Base-by-base conservation (phyloP, 495 filamentous ascomycete genomes). In the Trichoderma parareesei region DNA sequence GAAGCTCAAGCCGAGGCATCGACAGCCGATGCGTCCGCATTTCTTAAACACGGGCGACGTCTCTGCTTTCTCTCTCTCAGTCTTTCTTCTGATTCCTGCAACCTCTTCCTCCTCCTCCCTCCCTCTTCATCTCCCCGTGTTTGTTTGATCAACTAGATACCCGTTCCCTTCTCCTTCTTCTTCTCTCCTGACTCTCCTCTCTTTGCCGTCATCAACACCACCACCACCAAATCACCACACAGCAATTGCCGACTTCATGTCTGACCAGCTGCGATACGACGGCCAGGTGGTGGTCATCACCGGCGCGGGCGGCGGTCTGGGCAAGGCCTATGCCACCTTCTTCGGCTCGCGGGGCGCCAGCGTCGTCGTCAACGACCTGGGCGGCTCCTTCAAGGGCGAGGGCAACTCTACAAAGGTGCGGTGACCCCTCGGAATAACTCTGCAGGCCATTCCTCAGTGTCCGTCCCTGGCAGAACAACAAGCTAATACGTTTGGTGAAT, bases 201-300 rank as follows among this genome's bases (percentile, higher is more conserved):
- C 48, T 13, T 27, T 57, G 5, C 53, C 11, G 11, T 13, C 33
- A 1, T 14, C 48, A 27, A n/a, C 53, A 37, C 13, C 20, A 57
- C 9, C 60, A 13, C n/a, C 60, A 41, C 35, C 27, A 27, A 27
- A 27, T 27, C 27, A 27, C 11, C 33, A 3, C 14, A 57, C 18
- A 60, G 18, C 6, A 40, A 16, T 60, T 38, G 4, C 57, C 43
- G 38, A 33, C 61, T 13, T 48, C 55, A 92, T 92, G 89, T 83
- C 88, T 71, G 86, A 90, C 35, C 78, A 81, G 77, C 82, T 98
- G 75, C 87, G 95, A 67, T 98, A 87, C 75, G 94, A 98, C 81
- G 90, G 90, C 75, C 96, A 98, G 81, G 93, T 93, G 67, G 91
- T 96, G 68, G 93, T 98, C 63, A 90, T 98, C 68, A 98, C 95